These are phyloP conservation scores for Tylopilus cervinicoccineus DNA, from an alignment of 768 basidiomycete species.

Conservation along the genomic window DNA sequence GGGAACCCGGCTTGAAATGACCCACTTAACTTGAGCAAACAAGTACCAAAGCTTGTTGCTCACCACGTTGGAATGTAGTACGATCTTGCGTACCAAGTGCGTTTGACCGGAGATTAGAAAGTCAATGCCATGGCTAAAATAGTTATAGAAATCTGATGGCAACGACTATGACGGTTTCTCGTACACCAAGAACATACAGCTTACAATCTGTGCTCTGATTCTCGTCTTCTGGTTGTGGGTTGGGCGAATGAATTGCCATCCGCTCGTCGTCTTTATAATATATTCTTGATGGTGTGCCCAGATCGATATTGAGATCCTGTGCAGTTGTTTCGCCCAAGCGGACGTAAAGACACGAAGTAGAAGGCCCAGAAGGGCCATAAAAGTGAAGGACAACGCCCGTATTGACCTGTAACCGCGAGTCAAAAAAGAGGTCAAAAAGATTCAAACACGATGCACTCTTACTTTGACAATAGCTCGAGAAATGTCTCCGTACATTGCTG, in stretches of 20 bases:
- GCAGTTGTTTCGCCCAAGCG: constrained; percentile 72
- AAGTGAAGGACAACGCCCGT: constrained; percentile 71
- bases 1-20: constrained; percentile 68
- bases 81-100: constrained; percentile 78
- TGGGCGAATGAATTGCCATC: constrained; percentile 75
- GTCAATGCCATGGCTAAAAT: constrained; percentile 88
- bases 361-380: constrained; percentile 46
- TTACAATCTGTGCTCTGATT: constrained; percentile 50
- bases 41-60: constrained; percentile 20
- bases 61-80: constrained; percentile 86
- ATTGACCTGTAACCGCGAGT: constrained; percentile 47
- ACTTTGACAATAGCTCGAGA: constrained; percentile 67
- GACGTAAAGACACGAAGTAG: constrained; percentile 47
- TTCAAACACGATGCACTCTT: not conserved
- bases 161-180: constrained; percentile 1
- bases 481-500: constrained; percentile 70
- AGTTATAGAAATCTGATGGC: constrained; percentile 81
- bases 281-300: constrained; percentile 72
- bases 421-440: not conserved
- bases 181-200: constrained; percentile 12
- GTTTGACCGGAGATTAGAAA: constrained; percentile 71
- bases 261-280: constrained; percentile 89
- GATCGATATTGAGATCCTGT: constrained; percentile 74
- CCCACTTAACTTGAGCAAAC: not conserved
- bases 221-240: constrained; percentile 37